Base-by-base conservation (phyloP, 1,284 basidiomycete species). In the Mycena sp. region DNA sequence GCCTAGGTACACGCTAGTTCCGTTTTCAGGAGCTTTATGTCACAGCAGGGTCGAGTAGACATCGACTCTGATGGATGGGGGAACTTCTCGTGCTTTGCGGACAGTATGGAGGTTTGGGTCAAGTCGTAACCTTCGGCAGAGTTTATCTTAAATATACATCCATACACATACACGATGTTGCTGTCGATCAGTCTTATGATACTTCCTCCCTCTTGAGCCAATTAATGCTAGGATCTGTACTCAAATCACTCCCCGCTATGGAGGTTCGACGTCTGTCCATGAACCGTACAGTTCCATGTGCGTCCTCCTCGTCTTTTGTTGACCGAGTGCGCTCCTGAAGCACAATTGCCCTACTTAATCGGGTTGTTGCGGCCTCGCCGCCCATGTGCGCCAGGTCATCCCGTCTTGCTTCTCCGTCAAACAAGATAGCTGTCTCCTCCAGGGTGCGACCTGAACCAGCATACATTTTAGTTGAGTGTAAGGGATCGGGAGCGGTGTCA, bases 401-500 rank as follows among this genome's bases (percentile, higher is more conserved):
- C 28, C 79, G 78, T 40, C 77, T 76, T 38, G 83, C 76, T 32
- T 85, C 83, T 23, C 87, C 86, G 67, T 89, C 88, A 66, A 89
- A 90, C 19, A 90, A 73, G 5, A 83, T 83, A 1, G 88, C 85
- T 3, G 87, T 90, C 71, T 90, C 88, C 74, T 90, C 89, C 25
- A 89, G 78, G 1, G 88, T 89, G 28, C 84, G 82, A 19, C 87
- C 86, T 84, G 60, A 30, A n/a, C n/a, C 9, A 1, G 6, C 12
- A 58, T 57, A 30, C 48, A 38, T 51, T 56, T 37, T 55, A 23
- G 16, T 37, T 38, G 26, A 30, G 50, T 6, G n/a, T 5, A 14
- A 56, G 25, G 60, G 25, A 2, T 25, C 48, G 44, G 21, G 32
- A 29, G 51, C 25, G 16, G 49, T 17, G 25, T 25, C 57, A 10